Percentiles rank a stretch among this genome's conserved stretches.
phyloP scores from a whole-genome alignment of 352 stramenopile species.

The Globisporangium okanoganense region DNA sequence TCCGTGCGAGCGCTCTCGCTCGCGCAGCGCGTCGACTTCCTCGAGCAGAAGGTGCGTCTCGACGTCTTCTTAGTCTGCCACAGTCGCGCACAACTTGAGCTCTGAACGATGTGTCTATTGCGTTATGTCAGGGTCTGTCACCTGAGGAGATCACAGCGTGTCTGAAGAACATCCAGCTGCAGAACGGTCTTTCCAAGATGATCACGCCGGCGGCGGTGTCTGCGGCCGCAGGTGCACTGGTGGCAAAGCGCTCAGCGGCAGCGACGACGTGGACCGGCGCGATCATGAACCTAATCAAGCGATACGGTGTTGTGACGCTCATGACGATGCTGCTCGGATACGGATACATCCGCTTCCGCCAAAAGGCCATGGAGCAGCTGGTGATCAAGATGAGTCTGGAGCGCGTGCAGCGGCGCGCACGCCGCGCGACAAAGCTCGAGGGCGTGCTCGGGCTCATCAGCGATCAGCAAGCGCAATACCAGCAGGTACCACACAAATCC shows the following conservation, averaged over 20 bases:
- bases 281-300: constrained; percentile 21
- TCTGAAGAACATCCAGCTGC: constrained; percentile 48
- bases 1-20: constrained; percentile 58
- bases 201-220: constrained; percentile 17
- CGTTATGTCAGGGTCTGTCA: constrained; percentile 32
- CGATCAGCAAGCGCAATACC: constrained; percentile 41
- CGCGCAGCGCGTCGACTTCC: constrained; percentile 66
- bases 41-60: constrained; percentile 54
- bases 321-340: constrained; percentile 28
- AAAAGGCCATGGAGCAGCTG: constrained; percentile 25
- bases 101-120: background rate
- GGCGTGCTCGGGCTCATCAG: constrained; percentile 30
- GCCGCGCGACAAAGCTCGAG: constrained; percentile 21
- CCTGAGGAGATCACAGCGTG: constrained; percentile 62
- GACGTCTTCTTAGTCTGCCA: background rate
- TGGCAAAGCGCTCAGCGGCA: background rate
- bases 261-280: constrained; percentile 15
- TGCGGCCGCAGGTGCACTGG: background rate
- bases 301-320: constrained; percentile 31
- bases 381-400: constrained; percentile 20
- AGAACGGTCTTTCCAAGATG: constrained; percentile 48
- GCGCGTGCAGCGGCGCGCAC: constrained; percentile 18
- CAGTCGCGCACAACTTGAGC: background rate
- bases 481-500: constrained; percentile 17
- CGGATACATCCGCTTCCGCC: constrained; percentile 28